These are phyloP conservation scores for Boletus huronensis DNA, from an alignment of 768 basidiomycete species.

Conservation along the genomic window DNA sequence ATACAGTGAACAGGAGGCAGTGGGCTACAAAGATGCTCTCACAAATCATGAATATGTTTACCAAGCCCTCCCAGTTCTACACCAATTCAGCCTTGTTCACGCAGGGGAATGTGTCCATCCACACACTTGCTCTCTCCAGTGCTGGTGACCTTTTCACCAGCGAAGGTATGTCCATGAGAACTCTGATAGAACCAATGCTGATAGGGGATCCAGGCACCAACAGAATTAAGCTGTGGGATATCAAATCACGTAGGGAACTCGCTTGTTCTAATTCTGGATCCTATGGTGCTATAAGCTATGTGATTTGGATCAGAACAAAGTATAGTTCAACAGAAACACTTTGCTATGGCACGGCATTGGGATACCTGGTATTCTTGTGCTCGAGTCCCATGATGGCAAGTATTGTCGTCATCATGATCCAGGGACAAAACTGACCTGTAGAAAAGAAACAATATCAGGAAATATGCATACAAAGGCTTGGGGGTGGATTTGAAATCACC, in stretches of 20 bases:
- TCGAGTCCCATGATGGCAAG: slow-evolving; percentile 4
- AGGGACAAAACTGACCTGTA: not conserved
- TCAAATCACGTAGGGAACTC: not conserved
- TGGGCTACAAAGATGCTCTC: not conserved
- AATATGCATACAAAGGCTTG: slow-evolving; percentile 6
- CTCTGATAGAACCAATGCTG: not conserved
- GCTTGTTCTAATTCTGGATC: not conserved
- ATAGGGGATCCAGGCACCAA: not conserved
- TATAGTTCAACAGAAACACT: slow-evolving; percentile 1
- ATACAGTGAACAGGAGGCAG: not conserved
- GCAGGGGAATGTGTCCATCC: not conserved
- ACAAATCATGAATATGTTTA: not conserved
- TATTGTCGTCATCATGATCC: not conserved
- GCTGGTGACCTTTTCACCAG: not conserved
- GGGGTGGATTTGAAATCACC: slow-evolving; percentile 8
- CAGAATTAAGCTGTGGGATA: slow-evolving; percentile 6
- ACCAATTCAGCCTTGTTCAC: not conserved
- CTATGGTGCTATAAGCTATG: not conserved
- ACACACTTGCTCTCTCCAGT: slow-evolving; percentile 1
- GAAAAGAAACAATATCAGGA: slow-evolving; percentile 8
- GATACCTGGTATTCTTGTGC: slow-evolving; percentile 9
- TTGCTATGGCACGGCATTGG: slow-evolving; percentile 9
- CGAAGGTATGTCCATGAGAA: not conserved
- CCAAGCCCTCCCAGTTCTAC: not conserved
- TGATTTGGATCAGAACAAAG: slow-evolving; percentile 5